phyloP scores from a whole-genome alignment of 2,329 filamentous ascomycete genomes.

The Nigrospora sphaerica region DNA sequence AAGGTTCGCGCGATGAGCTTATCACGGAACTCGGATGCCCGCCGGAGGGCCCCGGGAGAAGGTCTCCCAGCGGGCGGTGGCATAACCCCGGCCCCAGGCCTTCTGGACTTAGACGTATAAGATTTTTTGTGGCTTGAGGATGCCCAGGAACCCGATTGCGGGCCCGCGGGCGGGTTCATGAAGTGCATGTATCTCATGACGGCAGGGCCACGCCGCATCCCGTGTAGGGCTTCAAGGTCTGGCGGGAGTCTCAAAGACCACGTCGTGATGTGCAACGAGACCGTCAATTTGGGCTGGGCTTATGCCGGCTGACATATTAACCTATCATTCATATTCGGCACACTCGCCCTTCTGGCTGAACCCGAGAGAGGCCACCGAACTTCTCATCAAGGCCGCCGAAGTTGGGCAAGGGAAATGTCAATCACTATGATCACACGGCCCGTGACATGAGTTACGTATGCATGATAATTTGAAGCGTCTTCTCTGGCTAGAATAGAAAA shows the following conservation, averaged over 20 bases:
- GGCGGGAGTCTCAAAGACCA: constrained; percentile 14
- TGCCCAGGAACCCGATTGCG: neutral
- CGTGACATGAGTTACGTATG: too few species aligned
- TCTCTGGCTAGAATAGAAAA: too few species aligned
- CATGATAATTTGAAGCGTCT: too few species aligned
- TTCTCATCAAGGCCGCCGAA: constrained; percentile 1
- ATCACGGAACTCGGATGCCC: neutral
- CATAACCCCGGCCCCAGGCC: neutral
- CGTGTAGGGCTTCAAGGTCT: constrained; percentile 30
- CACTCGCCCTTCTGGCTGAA: constrained; percentile 11
- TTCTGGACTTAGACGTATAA: neutral
- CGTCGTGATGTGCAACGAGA: too few species aligned
- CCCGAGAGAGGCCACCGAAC: constrained; percentile 5
- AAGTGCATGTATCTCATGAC: constrained; percentile 1
- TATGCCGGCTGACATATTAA: constrained; percentile 6
- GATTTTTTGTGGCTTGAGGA: neutral
- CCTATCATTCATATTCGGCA: constrained; percentile 6
- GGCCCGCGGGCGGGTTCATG: neutral
- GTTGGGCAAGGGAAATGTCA: neutral
- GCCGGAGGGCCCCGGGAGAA: neutral
- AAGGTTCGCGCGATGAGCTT: neutral
- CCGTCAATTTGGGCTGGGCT: neutral
- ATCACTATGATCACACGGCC: too few species aligned
- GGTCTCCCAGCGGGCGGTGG: neutral
- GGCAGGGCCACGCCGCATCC: neutral